These are phyloP conservation scores for Fusarium sp. DNA, from an alignment of 2,329 filamentous ascomycete genomes.

Conservation along the genomic window DNA sequence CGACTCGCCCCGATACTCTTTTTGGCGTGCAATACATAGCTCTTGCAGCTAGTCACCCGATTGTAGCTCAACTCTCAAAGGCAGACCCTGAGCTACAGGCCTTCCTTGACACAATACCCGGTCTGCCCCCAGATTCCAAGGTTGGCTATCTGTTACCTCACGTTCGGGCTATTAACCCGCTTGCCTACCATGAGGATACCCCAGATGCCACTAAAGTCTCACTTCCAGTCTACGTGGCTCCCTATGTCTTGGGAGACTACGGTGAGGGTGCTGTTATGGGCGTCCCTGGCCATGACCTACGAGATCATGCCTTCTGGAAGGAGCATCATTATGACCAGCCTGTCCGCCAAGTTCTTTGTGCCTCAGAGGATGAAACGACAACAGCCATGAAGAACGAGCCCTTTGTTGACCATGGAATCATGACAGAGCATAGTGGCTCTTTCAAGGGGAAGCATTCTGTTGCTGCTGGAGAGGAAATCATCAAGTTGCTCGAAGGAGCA, in stretches of 20 bases:
- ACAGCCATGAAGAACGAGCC: constrained; percentile 62
- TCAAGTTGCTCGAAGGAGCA: constrained; percentile 66
- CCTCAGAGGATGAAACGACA: constrained; percentile 62
- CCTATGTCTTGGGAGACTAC: constrained; percentile 88
- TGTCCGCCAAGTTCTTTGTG: constrained; percentile 72
- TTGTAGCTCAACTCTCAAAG: constrained; percentile 72
- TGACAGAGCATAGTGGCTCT: constrained; percentile 74
- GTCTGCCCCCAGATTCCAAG: constrained; percentile 67
- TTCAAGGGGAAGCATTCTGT: constrained; percentile 74
- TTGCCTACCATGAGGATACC: constrained; percentile 66
- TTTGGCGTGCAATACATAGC: constrained; percentile 89
- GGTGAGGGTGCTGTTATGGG: constrained; percentile 93
- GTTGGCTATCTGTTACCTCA: constrained; percentile 76
- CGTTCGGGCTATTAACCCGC: constrained; percentile 73
- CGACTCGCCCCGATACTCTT: constrained; percentile 87
- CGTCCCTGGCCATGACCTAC: constrained; percentile 84
- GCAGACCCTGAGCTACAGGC: constrained; percentile 71
- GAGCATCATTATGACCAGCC: constrained; percentile 72
- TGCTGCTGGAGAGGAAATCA: constrained; percentile 71
- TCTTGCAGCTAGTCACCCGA: constrained; percentile 77
- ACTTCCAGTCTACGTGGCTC: constrained; percentile 83
- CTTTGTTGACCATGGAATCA: constrained; percentile 73
- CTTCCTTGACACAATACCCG: constrained; percentile 75
- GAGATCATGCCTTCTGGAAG: constrained; percentile 85
- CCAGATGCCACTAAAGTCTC: constrained; percentile 65